These are phyloP conservation scores for Amauroascus niger DNA, from an alignment of 2,329 filamentous ascomycete genomes.

Conservation along the genomic window DNA sequence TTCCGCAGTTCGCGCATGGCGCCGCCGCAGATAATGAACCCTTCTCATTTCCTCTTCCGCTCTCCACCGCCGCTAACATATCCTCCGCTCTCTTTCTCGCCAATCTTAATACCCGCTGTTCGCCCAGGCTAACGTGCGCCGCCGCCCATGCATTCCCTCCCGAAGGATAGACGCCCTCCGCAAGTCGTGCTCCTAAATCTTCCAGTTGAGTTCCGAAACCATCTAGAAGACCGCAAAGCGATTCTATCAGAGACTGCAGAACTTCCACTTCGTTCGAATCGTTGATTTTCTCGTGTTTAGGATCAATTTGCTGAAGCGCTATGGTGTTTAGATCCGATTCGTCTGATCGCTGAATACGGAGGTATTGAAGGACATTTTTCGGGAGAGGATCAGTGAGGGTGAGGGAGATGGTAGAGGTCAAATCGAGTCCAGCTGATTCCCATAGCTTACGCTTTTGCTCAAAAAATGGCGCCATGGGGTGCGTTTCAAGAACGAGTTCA, in stretches of 20 bases:
- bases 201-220: constrained; percentile 26
- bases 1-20: constrained; percentile 25
- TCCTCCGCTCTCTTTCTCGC: constrained; percentile 27
- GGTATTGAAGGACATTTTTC: constrained; percentile 28
- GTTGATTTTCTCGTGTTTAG: constrained; percentile 23
- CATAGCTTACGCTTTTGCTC: constrained; percentile 31
- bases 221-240: constrained; percentile 25
- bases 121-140: constrained; percentile 25
- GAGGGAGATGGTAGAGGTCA: constrained; percentile 27
- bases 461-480: constrained; percentile 27
- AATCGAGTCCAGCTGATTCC: constrained; percentile 27
- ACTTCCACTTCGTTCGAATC: constrained; percentile 28
- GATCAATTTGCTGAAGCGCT: constrained; percentile 18
- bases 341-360: constrained; percentile 29
- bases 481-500: constrained; percentile 30
- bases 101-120: constrained; percentile 29
- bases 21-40: constrained; percentile 12
- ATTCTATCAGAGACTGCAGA: constrained; percentile 28
- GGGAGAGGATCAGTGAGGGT: constrained; percentile 29
- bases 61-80: constrained; percentile 22
- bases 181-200: constrained; percentile 27
- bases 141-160: constrained; percentile 32
- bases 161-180: constrained; percentile 24
- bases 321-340: constrained; percentile 25
- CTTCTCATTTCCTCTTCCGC: constrained; percentile 16